Evolutionary conservation across 1,139 yeast genomes (phyloP).

Genomic region (Nakaseomyces kungkrabaensis): DNA sequence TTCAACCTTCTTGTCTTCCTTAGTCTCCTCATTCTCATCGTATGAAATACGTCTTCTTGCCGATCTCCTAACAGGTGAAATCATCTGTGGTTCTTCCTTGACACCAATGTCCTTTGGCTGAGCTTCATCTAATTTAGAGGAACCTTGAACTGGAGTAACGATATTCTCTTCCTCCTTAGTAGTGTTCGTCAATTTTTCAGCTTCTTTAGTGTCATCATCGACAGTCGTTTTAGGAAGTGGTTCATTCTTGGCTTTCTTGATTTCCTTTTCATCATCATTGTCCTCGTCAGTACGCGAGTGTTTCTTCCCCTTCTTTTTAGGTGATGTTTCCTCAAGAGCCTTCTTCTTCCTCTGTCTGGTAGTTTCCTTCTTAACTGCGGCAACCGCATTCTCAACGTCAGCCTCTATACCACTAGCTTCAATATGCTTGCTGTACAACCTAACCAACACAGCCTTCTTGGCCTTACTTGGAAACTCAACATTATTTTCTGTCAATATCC

Average conservation of each 20-base stretch:
- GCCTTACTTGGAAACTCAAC: constrained; percentile 49
- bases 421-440: constrained; percentile 28
- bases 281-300: background rate
- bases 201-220: no score
- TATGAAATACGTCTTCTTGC: background rate
- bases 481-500: constrained; percentile 45
- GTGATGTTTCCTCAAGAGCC: background rate
- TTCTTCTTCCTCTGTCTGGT: background rate
- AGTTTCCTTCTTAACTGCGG: background rate
- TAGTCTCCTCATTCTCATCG: background rate
- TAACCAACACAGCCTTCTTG: constrained; percentile 49
- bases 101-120: background rate
- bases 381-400: background rate
- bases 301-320: background rate
- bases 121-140: background rate
- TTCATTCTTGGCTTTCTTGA: constrained; percentile 4
- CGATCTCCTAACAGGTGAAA: background rate
- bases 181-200: no score
- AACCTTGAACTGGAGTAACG: no score
- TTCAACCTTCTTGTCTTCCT: constrained; percentile 5
- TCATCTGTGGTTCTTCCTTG: background rate
- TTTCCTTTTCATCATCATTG: constrained; percentile 4
- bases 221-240: background rate
- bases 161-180: no score
- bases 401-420: background rate